Percentiles rank a stretch among this genome's conserved stretches.
These are phyloP conservation scores for Candida pseudoglaebosa DNA, from an alignment of 805 yeast species.

Conservation along the genomic window DNA sequence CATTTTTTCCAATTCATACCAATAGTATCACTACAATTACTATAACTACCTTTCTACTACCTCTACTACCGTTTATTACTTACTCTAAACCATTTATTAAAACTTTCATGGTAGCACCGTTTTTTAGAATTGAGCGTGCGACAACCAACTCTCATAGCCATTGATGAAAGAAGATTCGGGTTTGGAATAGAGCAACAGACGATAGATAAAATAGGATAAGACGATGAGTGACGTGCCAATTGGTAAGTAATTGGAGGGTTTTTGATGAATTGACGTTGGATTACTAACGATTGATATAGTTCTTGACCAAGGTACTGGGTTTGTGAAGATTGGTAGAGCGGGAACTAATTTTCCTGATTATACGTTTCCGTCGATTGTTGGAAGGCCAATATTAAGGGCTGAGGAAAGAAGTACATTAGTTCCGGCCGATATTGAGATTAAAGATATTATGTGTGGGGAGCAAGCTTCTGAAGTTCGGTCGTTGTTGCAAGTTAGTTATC, in stretches of 20 bases:
- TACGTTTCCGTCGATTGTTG: conserved; percentile 96
- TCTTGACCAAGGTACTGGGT: conserved; percentile 98
- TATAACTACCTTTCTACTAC: too few species aligned
- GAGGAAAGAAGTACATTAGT: conserved; percentile 70
- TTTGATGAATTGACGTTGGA: neutral
- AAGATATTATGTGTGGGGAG: conserved; percentile 96
- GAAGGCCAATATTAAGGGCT: conserved; percentile 94
- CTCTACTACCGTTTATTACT: too few species aligned
- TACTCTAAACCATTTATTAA: too few species aligned
- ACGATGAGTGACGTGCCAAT: conserved; percentile 26
- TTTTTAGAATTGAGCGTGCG: too few species aligned
- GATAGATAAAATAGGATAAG: neutral
- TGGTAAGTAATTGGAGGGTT: conserved; percentile 19
- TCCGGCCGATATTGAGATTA: conserved; percentile 67
- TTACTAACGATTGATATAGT: conserved; percentile 40
- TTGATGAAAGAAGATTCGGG: neutral
- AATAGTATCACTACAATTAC: too few species aligned
- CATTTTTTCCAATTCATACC: too few species aligned
- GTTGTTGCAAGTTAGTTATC: conserved; percentile 87
- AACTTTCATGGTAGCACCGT: too few species aligned
- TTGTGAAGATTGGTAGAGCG: conserved; percentile 94
- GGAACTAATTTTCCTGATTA: conserved; percentile 96
- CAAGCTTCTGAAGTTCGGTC: conserved; percentile 92
- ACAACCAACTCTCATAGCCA: too few species aligned
- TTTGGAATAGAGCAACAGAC: neutral